Base-by-base conservation (phyloP, 2,329 filamentous ascomycete genomes). In the Aspergillus niger region DNA sequence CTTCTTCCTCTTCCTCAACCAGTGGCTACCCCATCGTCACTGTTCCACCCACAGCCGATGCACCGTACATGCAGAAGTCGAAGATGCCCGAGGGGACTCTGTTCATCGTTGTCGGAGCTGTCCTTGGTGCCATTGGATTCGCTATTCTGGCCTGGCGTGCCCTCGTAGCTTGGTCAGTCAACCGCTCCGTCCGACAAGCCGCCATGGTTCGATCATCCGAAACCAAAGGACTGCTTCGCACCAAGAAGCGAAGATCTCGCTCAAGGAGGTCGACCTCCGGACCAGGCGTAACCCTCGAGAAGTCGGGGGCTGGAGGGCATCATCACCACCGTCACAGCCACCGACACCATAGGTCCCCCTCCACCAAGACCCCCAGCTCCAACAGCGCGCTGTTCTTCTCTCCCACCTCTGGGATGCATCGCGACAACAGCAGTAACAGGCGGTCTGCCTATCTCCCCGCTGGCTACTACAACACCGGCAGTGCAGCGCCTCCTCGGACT, bases 41-140 rank as follows among this genome's bases (percentile, higher is more conserved):
- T 26, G 89, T 98, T 2, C 95, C 95, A 7, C 90, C 92, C 26
- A 97, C 91, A 3, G 83, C 85, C 41, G 86, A 89, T 71, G 95
- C 95, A 5, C 92, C 94, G 15, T 99, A 91, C 74, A 97, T 98
- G 91, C 89, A 93, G 72, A 88, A 89, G 70, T 96, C 92, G 0
- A 88, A 79, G 56, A 82, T 93, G 10, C 95, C 95, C 2, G 91
- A 98, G 71, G 95, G 95, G 57, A 97, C 94, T 3, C 90, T 99
- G 61, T 99, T 99, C 80, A 99, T 99, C 70, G 90, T 88, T 22
- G 95, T 98, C 1, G 95, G 95, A 49, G 90, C 92, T 26, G 89
- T 92, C 28, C 85, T 99, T 6, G 95, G 91, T 15, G 89, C 92
- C 66, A 86, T 97, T 65, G 91, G 88, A 10, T 81, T 92, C 8